Conservation (phyloP, 2,329 filamentous ascomycete genomes). For the Pseudomassariella vexata region DNA sequence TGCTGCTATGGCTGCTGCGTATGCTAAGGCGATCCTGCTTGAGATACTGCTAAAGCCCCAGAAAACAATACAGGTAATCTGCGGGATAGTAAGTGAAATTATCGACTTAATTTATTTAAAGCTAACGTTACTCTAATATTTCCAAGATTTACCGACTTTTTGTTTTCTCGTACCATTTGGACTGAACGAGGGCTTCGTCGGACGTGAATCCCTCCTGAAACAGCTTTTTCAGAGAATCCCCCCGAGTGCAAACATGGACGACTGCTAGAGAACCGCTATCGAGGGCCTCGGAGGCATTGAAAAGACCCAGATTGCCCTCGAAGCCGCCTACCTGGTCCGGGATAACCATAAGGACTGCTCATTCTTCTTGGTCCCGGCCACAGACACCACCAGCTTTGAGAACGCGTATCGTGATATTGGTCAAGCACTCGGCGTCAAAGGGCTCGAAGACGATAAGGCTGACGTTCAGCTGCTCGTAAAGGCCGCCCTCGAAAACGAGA, state of each 20-base stretch:
- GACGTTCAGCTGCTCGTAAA: slow-evolving; percentile 31
- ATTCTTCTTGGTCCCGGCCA: slow-evolving; percentile 33
- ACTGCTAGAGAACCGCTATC: slow-evolving; percentile 19
- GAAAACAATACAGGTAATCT: too few species aligned
- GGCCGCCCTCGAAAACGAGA: slow-evolving; percentile 19
- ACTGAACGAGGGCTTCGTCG: background rate
- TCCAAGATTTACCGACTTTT: too few species aligned
- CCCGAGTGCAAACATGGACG: slow-evolving; percentile 3
- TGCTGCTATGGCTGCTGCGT: slow-evolving; percentile 25
- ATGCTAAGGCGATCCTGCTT: slow-evolving; percentile 5
- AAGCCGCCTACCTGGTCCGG: slow-evolving; percentile 22
- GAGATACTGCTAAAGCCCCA: slow-evolving; percentile 4
- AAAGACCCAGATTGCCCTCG: slow-evolving; percentile 32
- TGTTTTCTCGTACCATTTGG: background rate
- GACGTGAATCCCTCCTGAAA: background rate
- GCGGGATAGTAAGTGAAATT: too few species aligned
- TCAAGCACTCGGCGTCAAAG: slow-evolving; percentile 16
- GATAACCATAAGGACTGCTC: slow-evolving; percentile 21
- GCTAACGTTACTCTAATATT: too few species aligned
- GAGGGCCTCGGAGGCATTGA: slow-evolving; percentile 27
- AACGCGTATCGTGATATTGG: slow-evolving; percentile 28
- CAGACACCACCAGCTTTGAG: slow-evolving; percentile 22
- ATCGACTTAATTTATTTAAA: too few species aligned
- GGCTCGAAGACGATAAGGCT: slow-evolving; percentile 23
- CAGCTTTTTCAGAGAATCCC: background rate